Evolutionary conservation across 352 stramenopile genomes (phyloP).

Genomic region (Blastocystis sp.): DNA sequence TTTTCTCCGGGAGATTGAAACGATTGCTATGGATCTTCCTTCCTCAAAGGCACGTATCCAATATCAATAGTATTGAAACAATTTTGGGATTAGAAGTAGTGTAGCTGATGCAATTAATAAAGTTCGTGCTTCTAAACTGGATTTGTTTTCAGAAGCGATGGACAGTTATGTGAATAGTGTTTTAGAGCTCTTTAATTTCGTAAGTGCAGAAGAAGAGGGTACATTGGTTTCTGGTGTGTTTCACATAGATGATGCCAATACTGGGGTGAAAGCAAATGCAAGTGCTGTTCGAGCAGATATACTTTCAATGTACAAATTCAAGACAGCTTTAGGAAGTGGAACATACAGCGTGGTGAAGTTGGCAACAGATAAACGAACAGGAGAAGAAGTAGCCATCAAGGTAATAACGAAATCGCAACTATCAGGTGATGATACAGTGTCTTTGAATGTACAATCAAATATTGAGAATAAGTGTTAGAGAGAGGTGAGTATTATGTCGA

Average conservation of each 20-base stretch:
- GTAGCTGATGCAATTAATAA: slow-evolving; percentile 56
- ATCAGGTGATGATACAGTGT: slow-evolving; percentile 48
- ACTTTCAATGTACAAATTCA: slow-evolving; percentile 59
- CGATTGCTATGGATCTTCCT: slow-evolving; percentile 60
- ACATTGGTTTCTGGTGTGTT: neutral
- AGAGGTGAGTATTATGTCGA: slow-evolving; percentile 58
- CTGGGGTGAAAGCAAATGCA: slow-evolving; percentile 34
- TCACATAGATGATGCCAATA: slow-evolving; percentile 47
- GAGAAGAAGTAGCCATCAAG: slow-evolving; percentile 56
- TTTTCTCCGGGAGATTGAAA: slow-evolving; percentile 59
- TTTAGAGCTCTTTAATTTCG: slow-evolving; percentile 54
- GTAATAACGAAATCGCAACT: slow-evolving; percentile 59
- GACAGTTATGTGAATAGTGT: slow-evolving; percentile 57
- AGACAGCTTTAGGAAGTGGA: slow-evolving; percentile 10
- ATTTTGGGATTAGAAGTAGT: neutral
- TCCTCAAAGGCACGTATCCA: slow-evolving; percentile 36
- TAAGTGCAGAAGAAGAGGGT: slow-evolving; percentile 34
- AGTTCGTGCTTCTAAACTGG: slow-evolving; percentile 39
- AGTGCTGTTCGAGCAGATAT: slow-evolving; percentile 38
- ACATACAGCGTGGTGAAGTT: slow-evolving; percentile 61
- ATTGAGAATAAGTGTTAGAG: neutral
- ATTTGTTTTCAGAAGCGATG: slow-evolving; percentile 59
- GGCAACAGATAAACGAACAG: slow-evolving; percentile 24
- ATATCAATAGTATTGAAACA: slow-evolving; percentile 16
- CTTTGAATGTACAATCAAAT: neutral